Evolutionary conservation across 345 rosid species (phyloP).

Genomic region (Crucihimalaya himalaica): DNA sequence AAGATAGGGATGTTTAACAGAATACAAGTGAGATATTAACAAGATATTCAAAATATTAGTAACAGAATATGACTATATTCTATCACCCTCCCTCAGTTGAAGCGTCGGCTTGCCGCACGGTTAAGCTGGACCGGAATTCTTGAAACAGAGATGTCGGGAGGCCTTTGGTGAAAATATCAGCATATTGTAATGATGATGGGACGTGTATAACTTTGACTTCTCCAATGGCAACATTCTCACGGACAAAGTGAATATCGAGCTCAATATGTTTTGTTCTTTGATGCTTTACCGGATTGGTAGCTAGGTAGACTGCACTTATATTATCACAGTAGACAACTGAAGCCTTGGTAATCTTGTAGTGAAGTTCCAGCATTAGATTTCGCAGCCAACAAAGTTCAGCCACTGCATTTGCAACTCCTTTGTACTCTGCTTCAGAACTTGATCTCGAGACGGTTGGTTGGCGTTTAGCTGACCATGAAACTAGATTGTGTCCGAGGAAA

Average conservation of each 20-base stretch:
- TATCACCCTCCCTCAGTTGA: neutral
- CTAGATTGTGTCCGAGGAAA: neutral
- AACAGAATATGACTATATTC: too few relatives aligned
- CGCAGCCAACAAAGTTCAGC: neutral
- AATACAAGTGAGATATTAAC: too few relatives aligned
- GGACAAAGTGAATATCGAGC: neutral
- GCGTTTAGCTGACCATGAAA: neutral
- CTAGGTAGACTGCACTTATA: neutral
- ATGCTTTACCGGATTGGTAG: neutral
- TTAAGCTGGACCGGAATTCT: neutral
- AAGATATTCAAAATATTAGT: too few relatives aligned
- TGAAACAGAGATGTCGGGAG: neutral
- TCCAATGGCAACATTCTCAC: neutral
- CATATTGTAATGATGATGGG: neutral
- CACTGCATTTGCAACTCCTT: neutral
- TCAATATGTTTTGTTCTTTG: neutral
- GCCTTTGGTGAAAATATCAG: neutral
- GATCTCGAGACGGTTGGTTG: neutral
- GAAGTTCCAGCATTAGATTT: neutral
- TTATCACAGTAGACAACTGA: neutral
- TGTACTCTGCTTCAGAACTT: neutral
- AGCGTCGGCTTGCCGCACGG: neutral
- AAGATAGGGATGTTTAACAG: too few relatives aligned
- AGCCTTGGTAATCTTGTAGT: too few relatives aligned
- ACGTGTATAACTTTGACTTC: neutral